Base-by-base conservation (phyloP, 148 eudicot species). In the Amaranthus cruentus region DNA sequence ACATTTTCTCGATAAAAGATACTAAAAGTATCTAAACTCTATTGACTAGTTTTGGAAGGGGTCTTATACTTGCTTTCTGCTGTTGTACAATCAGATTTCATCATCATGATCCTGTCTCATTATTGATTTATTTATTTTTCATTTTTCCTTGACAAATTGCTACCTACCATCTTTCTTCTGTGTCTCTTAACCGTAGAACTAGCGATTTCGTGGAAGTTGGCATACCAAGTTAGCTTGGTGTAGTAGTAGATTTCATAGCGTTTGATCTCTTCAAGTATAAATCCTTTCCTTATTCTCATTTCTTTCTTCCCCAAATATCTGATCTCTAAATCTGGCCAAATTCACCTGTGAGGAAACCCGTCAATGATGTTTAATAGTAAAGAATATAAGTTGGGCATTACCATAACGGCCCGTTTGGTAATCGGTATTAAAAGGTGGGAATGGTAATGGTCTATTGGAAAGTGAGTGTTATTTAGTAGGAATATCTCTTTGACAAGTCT, bases 201-300 rank as follows among this genome's bases (percentile, higher is more conserved):
- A 60, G 63, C 51, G 12, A 69, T 69, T 69, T 21, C 61, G 18
- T 61, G 38, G 18, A 49, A 15, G 18, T 66, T 60, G 44, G 55
- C 55, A 15, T 50, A 1, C 9, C 2, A 4, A 2, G 0, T 62
- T 10, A 42, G 47, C 14, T 13, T 60, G 55, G 14, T 49, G 4
- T 73, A 14, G 43, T 52, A 14, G 55, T 65, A 64, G 65, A 60
- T 44, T 74, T 10, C 66, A 55, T 55, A 66, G 42, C 61, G 47
- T 47, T 18, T 15, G 69, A 48, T 72, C 38, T 28, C 38, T 28
- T 28, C 38, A 28, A 28, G 38, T 28, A 28, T 28, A 28, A 28
- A 28, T 28, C 38, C 38, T 28, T 28, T 28, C 38, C 38, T 28
- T 28, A 28, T 28, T 28, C 38, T 28, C 38, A 28, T 28, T 28